Conservation (phyloP, 2,329 filamentous ascomycete genomes). For the Raffaelea arxii region DNA sequence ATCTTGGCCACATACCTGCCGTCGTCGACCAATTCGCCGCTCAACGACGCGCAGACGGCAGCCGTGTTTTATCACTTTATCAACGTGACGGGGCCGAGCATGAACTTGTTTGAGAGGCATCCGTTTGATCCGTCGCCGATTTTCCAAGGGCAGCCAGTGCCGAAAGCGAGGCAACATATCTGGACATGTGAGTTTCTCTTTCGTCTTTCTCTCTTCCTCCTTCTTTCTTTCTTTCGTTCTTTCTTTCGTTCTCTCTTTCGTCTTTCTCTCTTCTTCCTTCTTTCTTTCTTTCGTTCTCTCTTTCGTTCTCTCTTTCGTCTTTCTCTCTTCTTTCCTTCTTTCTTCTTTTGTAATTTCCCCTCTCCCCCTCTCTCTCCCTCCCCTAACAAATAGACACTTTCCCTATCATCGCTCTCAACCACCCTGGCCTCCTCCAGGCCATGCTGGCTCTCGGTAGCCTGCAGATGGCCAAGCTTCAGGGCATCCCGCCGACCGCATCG, state of each 20-base stretch:
- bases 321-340: constrained; percentile 15
- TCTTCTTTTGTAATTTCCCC: background rate
- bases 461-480: constrained; percentile 77
- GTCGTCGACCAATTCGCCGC: constrained; percentile 55
- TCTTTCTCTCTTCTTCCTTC: constrained; percentile 13
- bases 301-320: too few relatives aligned
- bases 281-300: background rate
- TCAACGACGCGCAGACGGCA: constrained; percentile 71
- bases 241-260: too few relatives aligned
- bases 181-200: constrained; percentile 45
- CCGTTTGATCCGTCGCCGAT: constrained; percentile 62
- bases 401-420: constrained; percentile 70
- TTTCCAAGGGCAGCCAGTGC: constrained; percentile 50
- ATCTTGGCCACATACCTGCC: constrained; percentile 58
- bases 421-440: constrained; percentile 82
- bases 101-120: constrained; percentile 82
- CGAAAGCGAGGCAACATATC: constrained; percentile 53
- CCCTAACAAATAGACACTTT: constrained; percentile 51
- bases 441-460: constrained; percentile 81
- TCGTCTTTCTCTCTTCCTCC: background rate
- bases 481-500: constrained; percentile 64
- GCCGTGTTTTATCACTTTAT: constrained; percentile 88
- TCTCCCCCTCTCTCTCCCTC: background rate
- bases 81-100: constrained; percentile 72
- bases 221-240: background rate